These are phyloP conservation scores for Infundibulicybe gibba DNA, from an alignment of 768 basidiomycete species.

Conservation along the genomic window DNA sequence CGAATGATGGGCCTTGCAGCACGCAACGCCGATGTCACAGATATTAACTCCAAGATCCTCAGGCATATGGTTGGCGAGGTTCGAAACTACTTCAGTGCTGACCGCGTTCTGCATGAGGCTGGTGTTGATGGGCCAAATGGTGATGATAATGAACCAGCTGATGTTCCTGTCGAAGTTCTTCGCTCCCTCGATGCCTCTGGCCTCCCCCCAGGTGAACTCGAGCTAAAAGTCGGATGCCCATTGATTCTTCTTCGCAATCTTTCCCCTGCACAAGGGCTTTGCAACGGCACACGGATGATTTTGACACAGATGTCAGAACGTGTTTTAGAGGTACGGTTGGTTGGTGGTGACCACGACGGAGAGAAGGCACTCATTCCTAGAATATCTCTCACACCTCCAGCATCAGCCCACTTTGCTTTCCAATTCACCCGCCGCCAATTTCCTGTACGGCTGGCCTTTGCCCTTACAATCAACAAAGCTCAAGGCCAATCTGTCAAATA, in stretches of 20 bases:
- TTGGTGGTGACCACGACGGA: constrained; percentile 28
- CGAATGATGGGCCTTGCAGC: constrained; percentile 29
- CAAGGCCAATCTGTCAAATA: constrained; percentile 40
- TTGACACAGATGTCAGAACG: constrained; percentile 14
- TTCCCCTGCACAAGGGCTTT: constrained; percentile 22
- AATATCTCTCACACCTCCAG: constrained; percentile 12
- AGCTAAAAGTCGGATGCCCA: constrained; percentile 23
- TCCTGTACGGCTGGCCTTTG: constrained; percentile 37
- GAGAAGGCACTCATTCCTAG: constrained; percentile 29
- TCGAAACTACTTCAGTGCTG: constrained; percentile 20
- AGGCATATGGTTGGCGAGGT: constrained; percentile 16
- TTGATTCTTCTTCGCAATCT: constrained; percentile 38
- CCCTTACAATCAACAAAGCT: constrained; percentile 39
- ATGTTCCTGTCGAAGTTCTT: constrained; percentile 24
- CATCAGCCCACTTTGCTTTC: constrained; percentile 9
- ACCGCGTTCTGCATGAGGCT: constrained; percentile 16
- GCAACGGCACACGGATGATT: constrained; percentile 31
- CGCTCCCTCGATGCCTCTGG: constrained; percentile 22
- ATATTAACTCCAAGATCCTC: constrained; percentile 23
- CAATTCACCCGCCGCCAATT: constrained; percentile 31
- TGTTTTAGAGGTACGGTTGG: constrained; percentile 25
- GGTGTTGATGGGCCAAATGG: constrained; percentile 6
- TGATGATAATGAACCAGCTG: background rate
- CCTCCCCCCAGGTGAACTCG: constrained; percentile 25
- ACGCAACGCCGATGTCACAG: constrained; percentile 28